Conservation (phyloP, 306 rosid species). For the Morella rubra region DNA sequence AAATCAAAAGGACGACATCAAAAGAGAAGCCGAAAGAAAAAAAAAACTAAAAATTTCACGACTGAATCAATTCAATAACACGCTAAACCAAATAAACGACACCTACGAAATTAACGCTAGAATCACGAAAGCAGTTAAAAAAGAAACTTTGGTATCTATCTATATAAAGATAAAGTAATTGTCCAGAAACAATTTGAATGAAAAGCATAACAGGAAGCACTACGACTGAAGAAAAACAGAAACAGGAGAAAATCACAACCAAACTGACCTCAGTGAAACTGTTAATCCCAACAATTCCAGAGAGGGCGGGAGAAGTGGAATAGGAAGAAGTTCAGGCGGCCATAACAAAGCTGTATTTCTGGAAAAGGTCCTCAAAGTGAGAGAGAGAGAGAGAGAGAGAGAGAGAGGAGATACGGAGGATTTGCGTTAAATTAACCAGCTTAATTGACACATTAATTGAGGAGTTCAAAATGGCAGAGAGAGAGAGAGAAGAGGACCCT, state of each 20-base stretch:
- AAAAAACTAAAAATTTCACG: constrained; percentile 6
- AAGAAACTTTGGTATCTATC: background rate
- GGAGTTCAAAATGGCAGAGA: constrained; percentile 3
- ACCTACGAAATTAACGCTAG: constrained; percentile 11
- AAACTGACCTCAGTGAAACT: constrained; percentile 31
- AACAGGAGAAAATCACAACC: background rate
- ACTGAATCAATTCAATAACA: background rate
- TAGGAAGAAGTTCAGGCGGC: constrained; percentile 36
- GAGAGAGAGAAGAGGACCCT: constrained; percentile 3
- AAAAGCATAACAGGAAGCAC: background rate
- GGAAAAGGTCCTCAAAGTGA: constrained; percentile 21
- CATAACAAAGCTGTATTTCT: constrained; percentile 32
- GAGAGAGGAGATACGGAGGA: constrained; percentile 3
- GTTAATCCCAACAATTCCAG: background rate
- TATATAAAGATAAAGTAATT: background rate
- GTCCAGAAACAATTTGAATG: background rate
- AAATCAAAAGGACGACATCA: background rate
- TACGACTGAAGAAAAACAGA: background rate
- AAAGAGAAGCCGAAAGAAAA: background rate
- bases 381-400: constrained; percentile 14
- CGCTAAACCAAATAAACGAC: background rate
- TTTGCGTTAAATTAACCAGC: background rate
- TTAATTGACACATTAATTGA: background rate
- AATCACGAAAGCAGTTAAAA: background rate
- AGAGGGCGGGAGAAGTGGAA: background rate